Percentiles rank a stretch among this genome's conserved stretches.
These are phyloP conservation scores for Verticillium klebahnii DNA, from an alignment of 2,329 filamentous ascomycete genomes.

Conservation along the genomic window DNA sequence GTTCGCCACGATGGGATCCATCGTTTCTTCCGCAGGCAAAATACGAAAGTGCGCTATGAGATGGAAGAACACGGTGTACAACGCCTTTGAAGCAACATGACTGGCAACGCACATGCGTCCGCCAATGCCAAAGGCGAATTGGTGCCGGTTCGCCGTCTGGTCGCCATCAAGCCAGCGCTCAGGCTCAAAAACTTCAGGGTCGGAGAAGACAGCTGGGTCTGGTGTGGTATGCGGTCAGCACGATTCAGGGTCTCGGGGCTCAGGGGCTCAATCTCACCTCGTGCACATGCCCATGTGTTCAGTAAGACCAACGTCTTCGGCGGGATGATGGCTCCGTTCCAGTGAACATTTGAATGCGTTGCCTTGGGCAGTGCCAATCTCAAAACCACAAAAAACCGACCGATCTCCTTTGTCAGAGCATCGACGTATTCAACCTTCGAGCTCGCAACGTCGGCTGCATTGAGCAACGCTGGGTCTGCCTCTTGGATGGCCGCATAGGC, in stretches of 20 bases:
- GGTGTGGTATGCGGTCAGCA: not conserved
- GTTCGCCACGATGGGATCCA: not conserved
- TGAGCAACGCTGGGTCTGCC: slow-evolving; percentile 8
- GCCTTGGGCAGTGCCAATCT: slow-evolving; percentile 60
- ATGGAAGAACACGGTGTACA: slow-evolving; percentile 47
- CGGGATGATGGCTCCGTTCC: slow-evolving; percentile 34
- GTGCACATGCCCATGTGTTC: slow-evolving; percentile 22
- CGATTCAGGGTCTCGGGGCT: not conserved
- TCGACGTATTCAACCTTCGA: slow-evolving; percentile 62
- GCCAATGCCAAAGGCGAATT: slow-evolving; percentile 50
- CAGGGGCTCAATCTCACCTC: slow-evolving; percentile 13
- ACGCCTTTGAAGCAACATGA: slow-evolving; percentile 47
- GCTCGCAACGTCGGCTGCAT: slow-evolving; percentile 12
- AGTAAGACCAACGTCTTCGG: slow-evolving; percentile 43
- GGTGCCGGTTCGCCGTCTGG: slow-evolving; percentile 31
- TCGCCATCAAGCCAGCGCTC: slow-evolving; percentile 34
- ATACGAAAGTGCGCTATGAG: slow-evolving; percentile 46
- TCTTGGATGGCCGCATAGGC: slow-evolving; percentile 27
- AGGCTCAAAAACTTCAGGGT: slow-evolving; percentile 56
- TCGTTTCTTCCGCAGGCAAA: slow-evolving; percentile 18
- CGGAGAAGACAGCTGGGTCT: slow-evolving; percentile 59
- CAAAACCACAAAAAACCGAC: slow-evolving; percentile 61
- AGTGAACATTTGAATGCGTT: slow-evolving; percentile 18
- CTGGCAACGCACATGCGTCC: slow-evolving; percentile 50
- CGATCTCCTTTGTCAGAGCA: slow-evolving; percentile 59